Evolutionary conservation across 1,284 basidiomycete species (phyloP).

Genomic region (Ceratobasidium sp.): DNA sequence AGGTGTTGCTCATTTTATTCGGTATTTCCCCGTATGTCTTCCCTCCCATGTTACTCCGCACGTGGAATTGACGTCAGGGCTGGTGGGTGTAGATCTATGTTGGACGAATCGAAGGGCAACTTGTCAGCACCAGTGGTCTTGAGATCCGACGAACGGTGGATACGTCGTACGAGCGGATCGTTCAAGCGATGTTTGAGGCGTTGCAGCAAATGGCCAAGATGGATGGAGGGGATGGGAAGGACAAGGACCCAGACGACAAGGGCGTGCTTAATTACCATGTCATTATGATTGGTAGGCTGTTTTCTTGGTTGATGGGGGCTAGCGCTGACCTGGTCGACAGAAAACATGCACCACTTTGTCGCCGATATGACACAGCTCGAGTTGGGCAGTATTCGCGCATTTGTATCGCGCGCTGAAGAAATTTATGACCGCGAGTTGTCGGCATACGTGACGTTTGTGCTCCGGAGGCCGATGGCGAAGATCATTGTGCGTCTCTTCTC

Average conservation of each 20-base stretch:
- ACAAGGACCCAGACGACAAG: conserved; percentile 85
- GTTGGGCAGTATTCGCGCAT: conserved; percentile 74
- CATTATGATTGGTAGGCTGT: conserved; percentile 85
- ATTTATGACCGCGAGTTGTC: conserved; percentile 90
- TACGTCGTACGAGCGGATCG: conserved; percentile 87
- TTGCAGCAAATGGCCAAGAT: conserved; percentile 95
- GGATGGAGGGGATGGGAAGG: conserved; percentile 71
- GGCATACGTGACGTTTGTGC: conserved; percentile 88
- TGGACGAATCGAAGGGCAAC: conserved; percentile 84
- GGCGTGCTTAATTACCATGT: conserved; percentile 97
- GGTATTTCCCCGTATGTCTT: conserved; percentile 80
- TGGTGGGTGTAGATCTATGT: conserved; percentile 70
- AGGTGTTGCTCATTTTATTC: conserved; percentile 94
- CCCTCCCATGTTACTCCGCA: not conserved
- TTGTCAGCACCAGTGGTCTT: conserved; percentile 80
- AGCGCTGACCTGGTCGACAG: conserved; percentile 60
- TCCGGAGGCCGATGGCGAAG: conserved; percentile 87
- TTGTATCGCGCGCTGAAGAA: conserved; percentile 79
- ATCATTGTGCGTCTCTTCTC: conserved; percentile 72
- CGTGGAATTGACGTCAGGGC: not conserved
- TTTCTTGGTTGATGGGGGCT: not conserved
- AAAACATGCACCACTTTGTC: conserved; percentile 96
- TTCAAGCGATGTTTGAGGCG: conserved; percentile 90
- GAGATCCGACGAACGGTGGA: conserved; percentile 86
- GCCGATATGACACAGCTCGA: conserved; percentile 80